Conservation (phyloP, 176 grass and related monocot species). For the Puya raimondii region DNA sequence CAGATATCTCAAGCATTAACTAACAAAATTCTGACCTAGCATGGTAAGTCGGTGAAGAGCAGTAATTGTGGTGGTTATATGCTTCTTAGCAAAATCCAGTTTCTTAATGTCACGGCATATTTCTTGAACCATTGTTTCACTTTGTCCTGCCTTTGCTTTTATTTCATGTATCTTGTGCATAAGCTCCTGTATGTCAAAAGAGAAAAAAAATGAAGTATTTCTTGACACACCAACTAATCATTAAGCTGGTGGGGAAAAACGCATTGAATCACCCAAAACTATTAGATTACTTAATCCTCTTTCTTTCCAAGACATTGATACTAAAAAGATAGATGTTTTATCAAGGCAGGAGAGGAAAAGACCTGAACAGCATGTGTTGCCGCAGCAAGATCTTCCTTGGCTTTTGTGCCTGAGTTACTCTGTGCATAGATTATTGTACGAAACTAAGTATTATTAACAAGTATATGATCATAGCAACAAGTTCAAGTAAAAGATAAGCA, state of each 20-base stretch:
- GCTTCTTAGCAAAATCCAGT: conserved; percentile 90
- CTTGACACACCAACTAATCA: neutral
- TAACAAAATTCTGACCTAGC: conserved; percentile 53
- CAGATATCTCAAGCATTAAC: conserved; percentile 3
- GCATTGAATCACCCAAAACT: neutral
- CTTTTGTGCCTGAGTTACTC: conserved; percentile 97
- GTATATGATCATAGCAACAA: neutral
- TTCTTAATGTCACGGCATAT: conserved; percentile 98
- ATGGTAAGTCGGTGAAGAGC: conserved; percentile 98
- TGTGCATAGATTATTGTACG: conserved; percentile 28
- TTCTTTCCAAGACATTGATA: neutral
- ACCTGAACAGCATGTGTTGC: conserved; percentile 98
- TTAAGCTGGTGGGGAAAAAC: too few relatives aligned
- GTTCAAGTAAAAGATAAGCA: neutral
- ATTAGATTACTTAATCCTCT: neutral
- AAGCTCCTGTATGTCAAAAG: conserved; percentile 48
- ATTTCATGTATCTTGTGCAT: conserved; percentile 98
- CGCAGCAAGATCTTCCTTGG: conserved; percentile 97
- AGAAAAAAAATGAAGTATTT: neutral
- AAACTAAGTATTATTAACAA: neutral
- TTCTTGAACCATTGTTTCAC: conserved; percentile 99
- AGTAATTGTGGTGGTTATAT: conserved; percentile 96
- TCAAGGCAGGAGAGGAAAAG: neutral
- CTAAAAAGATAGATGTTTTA: neutral
- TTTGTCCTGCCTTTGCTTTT: conserved; percentile 88